Evolutionary conservation across 2,329 filamentous ascomycete genomes (phyloP), one percentile per base, ranked within the genome.

Genomic region (Macrophomina phaseolina): DNA sequence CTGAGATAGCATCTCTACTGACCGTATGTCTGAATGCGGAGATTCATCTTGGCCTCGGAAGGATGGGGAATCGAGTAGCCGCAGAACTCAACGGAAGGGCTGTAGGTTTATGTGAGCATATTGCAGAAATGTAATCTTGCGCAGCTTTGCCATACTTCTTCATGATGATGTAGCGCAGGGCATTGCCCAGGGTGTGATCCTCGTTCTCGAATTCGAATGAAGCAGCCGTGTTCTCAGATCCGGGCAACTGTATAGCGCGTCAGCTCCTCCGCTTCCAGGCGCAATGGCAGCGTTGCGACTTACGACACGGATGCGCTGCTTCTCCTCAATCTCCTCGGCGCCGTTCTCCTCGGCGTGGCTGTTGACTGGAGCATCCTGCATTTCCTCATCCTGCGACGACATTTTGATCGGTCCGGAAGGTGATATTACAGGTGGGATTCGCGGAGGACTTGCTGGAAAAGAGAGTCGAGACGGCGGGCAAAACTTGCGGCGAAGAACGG

Each of bases 1-100:
- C 40, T 49, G 14, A 9, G 30, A 12, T 66, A n/a, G 45, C 14
- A 4, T 53, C 14, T 36, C 52, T 18, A 80, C 89, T 77, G 18
- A 97, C 94, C 92, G 75, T 95, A 98, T 71, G 94, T 99, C 81
- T 99, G 95, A 69, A 99, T 98, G 74, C 95, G 89, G 69, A 99
- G 84, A 76, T 98, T 97, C 94, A 99, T 97, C 81, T 97, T 95
- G 48, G 90, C 84, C 80, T 99, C 95, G 46, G 94, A 97, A 61
- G 95, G 95, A 81, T 99, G 95, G 36, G 95, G 95, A 69, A 99
- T 98, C 7, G 94, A 92, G 80, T 99, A 99, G 68, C 94, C 95
- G 80, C 95, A 98, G 81, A 99, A 97, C 79, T 99, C 95, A 68
- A 99, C 95, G 70, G 95, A 89, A 36, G 95, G 94, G 79, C 94